Evolutionary conservation across 768 basidiomycete species (phyloP), one percentile per base, ranked within the genome.

Genomic region (Multifurca ochricompacta): DNA sequence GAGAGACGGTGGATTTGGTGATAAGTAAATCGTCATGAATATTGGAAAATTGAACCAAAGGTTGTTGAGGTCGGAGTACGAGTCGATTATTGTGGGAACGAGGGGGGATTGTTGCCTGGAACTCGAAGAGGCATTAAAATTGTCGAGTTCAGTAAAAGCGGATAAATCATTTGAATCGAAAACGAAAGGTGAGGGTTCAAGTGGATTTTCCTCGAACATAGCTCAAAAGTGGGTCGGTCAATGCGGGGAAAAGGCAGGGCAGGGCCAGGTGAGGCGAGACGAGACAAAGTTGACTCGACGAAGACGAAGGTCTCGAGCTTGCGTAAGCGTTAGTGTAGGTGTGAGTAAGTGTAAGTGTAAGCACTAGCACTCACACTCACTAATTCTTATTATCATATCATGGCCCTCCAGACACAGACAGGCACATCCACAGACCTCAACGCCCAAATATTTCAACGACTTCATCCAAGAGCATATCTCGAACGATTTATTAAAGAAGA

Each of bases 391-490:
- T 10, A n/a, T 37, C 8, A 6, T 5, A n/a, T 3, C 0, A 39
- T 39, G 48, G 23, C 47, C 3, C 28, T n/a, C n/a, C n/a, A n/a
- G n/a, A n/a, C n/a, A n/a, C n/a, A n/a, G n/a, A n/a, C n/a, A n/a
- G n/a, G n/a, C n/a, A n/a, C 47, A 36, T 1, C 25, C 10, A 27
- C 35, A 3, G 45, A 50, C 30, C 60, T 66, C 37, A 65, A 63
- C 51, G 66, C 68, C 7, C 58, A 61, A 55, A 81, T 85, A 30
- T 94, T 94, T 70, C 87, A 91, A 63, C 83, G 91, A 13, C 77
- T 99, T 0, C 92, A 97, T 63, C 95, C 96, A 2, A 79, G 79
- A 30, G 78, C 82, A 4, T 98, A 97, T 67, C 81, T 98, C 42
- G 84, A 91, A 61, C 78, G 87, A 6, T 98, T 96, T 64, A 70